These are phyloP conservation scores for Aspergillus udagawae DNA, from an alignment of 2,329 filamentous ascomycete species.

Conservation along the genomic window DNA sequence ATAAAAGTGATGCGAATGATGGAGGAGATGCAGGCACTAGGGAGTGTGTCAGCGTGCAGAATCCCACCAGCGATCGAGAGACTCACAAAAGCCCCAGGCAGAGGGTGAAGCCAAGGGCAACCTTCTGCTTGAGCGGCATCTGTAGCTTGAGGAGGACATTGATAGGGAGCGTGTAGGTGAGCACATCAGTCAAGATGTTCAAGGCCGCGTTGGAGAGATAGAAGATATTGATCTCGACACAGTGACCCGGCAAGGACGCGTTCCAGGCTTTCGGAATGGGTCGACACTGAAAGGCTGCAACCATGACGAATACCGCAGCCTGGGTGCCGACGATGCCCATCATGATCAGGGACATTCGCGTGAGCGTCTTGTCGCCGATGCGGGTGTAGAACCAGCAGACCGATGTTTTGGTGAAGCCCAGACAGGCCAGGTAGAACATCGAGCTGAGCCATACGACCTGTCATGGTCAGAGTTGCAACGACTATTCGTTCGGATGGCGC, in stretches of 20 bases:
- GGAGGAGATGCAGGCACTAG: constrained; percentile 44
- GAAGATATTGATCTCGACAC: constrained; percentile 48
- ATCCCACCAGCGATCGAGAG: background rate
- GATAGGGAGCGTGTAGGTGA: constrained; percentile 52
- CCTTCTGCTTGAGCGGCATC: constrained; percentile 46
- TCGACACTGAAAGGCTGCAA: constrained; percentile 43
- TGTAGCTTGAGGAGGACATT: constrained; percentile 44
- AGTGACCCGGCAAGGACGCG: constrained; percentile 32
- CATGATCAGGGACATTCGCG: constrained; percentile 36
- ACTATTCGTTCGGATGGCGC: background rate
- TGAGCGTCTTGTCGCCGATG: constrained; percentile 38
- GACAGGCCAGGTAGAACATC: constrained; percentile 46
- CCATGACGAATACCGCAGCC: constrained; percentile 40
- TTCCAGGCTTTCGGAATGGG: constrained; percentile 42
- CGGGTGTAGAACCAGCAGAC: constrained; percentile 46
- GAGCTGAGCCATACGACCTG: constrained; percentile 46
- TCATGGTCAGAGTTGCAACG: background rate
- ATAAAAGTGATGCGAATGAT: constrained; percentile 47
- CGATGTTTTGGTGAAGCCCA: constrained; percentile 48
- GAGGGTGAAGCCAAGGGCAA: constrained; percentile 48
- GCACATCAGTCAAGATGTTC: constrained; percentile 58
- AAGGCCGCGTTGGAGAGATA: constrained; percentile 54
- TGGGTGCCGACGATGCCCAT: constrained; percentile 39
- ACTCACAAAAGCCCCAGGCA: constrained; percentile 46
- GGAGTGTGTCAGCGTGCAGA: background rate